Evolutionary conservation across 2,329 filamentous ascomycete genomes (phyloP).

Genomic region (Diaporthe vaccinii): DNA sequence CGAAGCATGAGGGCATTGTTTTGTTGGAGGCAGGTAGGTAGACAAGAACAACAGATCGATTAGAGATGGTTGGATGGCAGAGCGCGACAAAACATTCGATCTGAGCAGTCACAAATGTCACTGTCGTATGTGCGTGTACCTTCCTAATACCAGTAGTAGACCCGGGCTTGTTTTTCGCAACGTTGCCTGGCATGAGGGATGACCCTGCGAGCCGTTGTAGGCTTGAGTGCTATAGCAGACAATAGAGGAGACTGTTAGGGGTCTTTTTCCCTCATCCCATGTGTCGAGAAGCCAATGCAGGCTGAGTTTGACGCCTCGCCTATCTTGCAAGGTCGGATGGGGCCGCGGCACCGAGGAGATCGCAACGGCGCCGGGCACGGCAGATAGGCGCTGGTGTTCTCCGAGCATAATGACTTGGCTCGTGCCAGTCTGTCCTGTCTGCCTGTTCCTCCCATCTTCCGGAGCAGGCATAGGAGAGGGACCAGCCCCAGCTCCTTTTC

Average conservation of each 20-base stretch:
- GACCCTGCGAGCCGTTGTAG: conserved; percentile 14
- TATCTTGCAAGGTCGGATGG: conserved; percentile 14
- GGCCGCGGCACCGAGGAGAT: conserved; percentile 10
- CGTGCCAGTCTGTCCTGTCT: background rate
- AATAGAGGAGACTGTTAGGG: background rate
- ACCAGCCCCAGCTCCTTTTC: background rate
- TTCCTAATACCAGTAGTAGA: conserved; percentile 10
- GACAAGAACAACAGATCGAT: background rate
- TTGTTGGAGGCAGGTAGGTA: background rate
- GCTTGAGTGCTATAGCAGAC: background rate
- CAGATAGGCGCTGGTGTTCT: conserved; percentile 18
- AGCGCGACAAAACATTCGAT: background rate
- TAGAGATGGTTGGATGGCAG: background rate
- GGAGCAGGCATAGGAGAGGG: background rate
- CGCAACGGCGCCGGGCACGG: conserved; percentile 26
- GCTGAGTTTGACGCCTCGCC: conserved; percentile 18
- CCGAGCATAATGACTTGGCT: conserved; percentile 11
- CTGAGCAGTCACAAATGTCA: conserved; percentile 15
- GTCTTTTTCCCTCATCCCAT: background rate
- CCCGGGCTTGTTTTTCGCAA: background rate
- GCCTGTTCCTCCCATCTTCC: background rate
- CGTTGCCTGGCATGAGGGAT: background rate
- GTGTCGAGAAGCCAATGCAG: conserved; percentile 3
- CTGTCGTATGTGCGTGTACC: background rate
- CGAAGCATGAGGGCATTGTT: background rate